Percentiles rank a stretch among this genome's conserved stretches.
These are phyloP conservation scores for Circinella umbellata DNA, from an alignment of 371 early-diverging fungal genomes.

Conservation along the genomic window DNA sequence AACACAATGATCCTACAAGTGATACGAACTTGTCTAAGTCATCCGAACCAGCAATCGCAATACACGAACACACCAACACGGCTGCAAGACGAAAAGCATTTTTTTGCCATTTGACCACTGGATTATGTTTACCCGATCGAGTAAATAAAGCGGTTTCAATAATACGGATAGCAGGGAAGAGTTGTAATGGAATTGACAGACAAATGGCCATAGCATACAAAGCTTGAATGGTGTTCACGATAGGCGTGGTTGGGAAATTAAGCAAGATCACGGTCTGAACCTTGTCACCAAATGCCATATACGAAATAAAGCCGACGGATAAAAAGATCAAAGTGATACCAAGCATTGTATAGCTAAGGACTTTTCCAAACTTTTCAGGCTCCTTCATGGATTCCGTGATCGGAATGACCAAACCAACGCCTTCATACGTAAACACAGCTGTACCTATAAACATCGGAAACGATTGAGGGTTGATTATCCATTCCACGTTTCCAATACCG, in stretches of 20 bases:
- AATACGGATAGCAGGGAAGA: slow-evolving; percentile 91
- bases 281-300: slow-evolving; percentile 78
- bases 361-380: slow-evolving; percentile 77
- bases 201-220: slow-evolving; percentile 87
- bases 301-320: slow-evolving; percentile 76
- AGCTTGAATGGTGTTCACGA: slow-evolving; percentile 70
- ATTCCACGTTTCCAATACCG: slow-evolving; percentile 67
- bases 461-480: slow-evolving; percentile 68
- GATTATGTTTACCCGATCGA: slow-evolving; percentile 64
- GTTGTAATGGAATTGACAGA: slow-evolving; percentile 81
- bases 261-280: slow-evolving; percentile 82
- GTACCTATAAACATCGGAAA: slow-evolving; percentile 89
- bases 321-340: slow-evolving; percentile 75
- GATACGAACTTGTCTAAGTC: slow-evolving; percentile 87
- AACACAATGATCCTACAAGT: slow-evolving; percentile 71
- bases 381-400: slow-evolving; percentile 79
- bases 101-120: slow-evolving; percentile 87
- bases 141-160: slow-evolving; percentile 74
- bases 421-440: slow-evolving; percentile 90
- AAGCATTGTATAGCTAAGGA: slow-evolving; percentile 71
- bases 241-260: slow-evolving; percentile 71
- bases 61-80: slow-evolving; percentile 62
- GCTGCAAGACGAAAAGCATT: slow-evolving; percentile 71
- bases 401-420: slow-evolving; percentile 80
- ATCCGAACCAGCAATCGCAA: slow-evolving; percentile 75